Evolutionary conservation across 129 eudicot species (phyloP).

Genomic region (Pulicaria dysenterica): DNA sequence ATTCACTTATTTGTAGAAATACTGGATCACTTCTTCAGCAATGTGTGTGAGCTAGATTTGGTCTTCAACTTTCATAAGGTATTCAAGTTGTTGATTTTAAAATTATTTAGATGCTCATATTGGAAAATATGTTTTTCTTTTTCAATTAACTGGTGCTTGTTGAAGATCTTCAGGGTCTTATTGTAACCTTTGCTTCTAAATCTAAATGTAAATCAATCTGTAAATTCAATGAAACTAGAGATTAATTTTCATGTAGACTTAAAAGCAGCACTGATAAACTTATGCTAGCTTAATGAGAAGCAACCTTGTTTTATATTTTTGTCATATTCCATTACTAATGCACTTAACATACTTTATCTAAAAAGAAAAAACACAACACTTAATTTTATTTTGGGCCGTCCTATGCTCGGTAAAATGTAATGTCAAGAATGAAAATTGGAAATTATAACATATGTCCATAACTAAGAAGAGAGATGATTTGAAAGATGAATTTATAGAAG

Average conservation of each 20-base stretch:
- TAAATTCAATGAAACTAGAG: neutral
- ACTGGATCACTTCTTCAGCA: conserved; percentile 93
- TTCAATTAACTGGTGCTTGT: neutral
- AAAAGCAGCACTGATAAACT: neutral
- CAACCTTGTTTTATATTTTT: neutral
- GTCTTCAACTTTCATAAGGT: conserved; percentile 96
- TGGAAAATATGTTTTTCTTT: neutral
- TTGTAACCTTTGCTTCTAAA: neutral
- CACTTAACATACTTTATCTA: neutral
- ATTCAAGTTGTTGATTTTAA: neutral
- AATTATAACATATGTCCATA: too few relatives aligned
- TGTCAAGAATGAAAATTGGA: too few relatives aligned
- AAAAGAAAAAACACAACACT: too few relatives aligned
- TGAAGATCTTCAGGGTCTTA: neutral
- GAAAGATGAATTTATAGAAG: too few relatives aligned
- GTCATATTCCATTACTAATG: neutral
- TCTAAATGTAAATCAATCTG: neutral
- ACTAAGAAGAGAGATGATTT: too few relatives aligned
- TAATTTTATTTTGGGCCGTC: too few relatives aligned
- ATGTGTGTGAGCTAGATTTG: conserved; percentile 90
- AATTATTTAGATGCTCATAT: neutral
- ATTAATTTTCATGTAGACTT: neutral
- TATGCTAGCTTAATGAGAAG: conserved; percentile 1
- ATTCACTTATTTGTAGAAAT: conserved; percentile 91
- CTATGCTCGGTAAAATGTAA: too few relatives aligned